Conservation (phyloP, 1,139 yeast species). For the Candida tetrigidarum region DNA sequence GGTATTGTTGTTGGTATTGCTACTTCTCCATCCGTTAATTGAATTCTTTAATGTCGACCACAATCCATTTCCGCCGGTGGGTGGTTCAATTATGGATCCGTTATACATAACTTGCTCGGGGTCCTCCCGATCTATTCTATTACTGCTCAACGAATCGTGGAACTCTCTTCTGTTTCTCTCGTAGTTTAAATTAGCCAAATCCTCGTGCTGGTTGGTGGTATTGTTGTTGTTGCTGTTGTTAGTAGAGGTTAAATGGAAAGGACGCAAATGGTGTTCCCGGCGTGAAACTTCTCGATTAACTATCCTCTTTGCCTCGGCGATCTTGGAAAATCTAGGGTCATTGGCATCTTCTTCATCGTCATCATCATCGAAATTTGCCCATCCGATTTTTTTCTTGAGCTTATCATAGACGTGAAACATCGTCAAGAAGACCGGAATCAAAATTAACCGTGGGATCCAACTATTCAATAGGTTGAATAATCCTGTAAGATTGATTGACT, state of each 20-base stretch:
- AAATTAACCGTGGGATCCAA: constrained; percentile 72
- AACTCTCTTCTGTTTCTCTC: constrained; percentile 33
- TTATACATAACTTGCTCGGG: constrained; percentile 10
- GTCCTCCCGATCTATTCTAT: constrained; percentile 19
- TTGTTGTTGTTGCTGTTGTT: constrained; percentile 8
- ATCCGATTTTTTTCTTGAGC: constrained; percentile 53
- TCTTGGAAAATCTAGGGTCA: constrained; percentile 32
- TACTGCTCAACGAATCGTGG: constrained; percentile 24
- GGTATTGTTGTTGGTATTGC: not conserved
- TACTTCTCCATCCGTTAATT: constrained; percentile 19
- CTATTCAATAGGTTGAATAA: constrained; percentile 74
- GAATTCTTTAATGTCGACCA: constrained; percentile 31
- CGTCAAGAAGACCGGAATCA: constrained; percentile 69
- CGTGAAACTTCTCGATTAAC: constrained; percentile 39
- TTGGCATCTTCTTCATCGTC: constrained; percentile 19
- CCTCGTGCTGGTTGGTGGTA: too few relatives aligned
- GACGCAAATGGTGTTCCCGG: constrained; percentile 31
- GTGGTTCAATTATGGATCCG: constrained; percentile 10
- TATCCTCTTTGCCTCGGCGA: constrained; percentile 49
- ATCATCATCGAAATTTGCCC: constrained; percentile 52
- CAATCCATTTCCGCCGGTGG: constrained; percentile 6
- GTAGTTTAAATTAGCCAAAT: constrained; percentile 38
- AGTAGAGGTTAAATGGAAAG: constrained; percentile 34
- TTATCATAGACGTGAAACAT: constrained; percentile 72
- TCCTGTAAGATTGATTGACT: constrained; percentile 74